Conservation (phyloP, 2,329 filamentous ascomycete species). For the Fonsecaea multimorphosa region DNA sequence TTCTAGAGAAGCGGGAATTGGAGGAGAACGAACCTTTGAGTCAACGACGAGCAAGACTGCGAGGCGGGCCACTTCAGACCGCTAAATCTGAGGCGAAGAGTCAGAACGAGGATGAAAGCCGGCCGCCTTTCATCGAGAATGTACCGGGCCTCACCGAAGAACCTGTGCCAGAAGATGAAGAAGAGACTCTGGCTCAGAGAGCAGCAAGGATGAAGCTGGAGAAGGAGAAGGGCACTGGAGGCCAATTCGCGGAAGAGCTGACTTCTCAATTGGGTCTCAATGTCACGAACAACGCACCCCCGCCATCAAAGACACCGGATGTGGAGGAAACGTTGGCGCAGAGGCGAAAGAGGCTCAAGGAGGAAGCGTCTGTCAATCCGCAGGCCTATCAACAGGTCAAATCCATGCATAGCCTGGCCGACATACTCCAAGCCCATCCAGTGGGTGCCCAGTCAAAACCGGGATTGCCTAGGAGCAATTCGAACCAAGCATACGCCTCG, state of each 20-base stretch:
- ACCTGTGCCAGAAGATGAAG: constrained; percentile 45
- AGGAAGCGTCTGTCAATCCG: constrained; percentile 42
- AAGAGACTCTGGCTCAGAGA: constrained; percentile 55
- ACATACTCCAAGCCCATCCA: constrained; percentile 62
- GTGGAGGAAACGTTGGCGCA: constrained; percentile 56
- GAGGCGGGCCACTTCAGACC: constrained; percentile 59
- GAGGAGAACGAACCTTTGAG: constrained; percentile 94
- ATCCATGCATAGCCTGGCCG: constrained; percentile 54
- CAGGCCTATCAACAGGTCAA: constrained; percentile 39
- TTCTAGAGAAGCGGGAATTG: constrained; percentile 72
- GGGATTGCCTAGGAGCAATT: constrained; percentile 17
- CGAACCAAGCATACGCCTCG: constrained; percentile 6
- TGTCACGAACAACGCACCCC: constrained; percentile 31
- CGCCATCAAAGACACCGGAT: constrained; percentile 37
- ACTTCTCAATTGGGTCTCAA: constrained; percentile 49
- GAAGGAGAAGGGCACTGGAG: constrained; percentile 42
- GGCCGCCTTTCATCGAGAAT: constrained; percentile 44
- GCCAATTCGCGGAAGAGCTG: constrained; percentile 53
- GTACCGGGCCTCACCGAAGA: constrained; percentile 37
- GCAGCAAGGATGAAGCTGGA: constrained; percentile 49
- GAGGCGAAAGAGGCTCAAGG: constrained; percentile 53
- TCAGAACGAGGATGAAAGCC: constrained; percentile 23
- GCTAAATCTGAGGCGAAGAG: constrained; percentile 41
- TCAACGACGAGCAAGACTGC: constrained; percentile 74
- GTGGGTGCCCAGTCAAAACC: constrained; percentile 39